These are phyloP conservation scores for Ceratobasidium sp. DNA, from an alignment of 1,284 basidiomycete species.

Conservation along the genomic window DNA sequence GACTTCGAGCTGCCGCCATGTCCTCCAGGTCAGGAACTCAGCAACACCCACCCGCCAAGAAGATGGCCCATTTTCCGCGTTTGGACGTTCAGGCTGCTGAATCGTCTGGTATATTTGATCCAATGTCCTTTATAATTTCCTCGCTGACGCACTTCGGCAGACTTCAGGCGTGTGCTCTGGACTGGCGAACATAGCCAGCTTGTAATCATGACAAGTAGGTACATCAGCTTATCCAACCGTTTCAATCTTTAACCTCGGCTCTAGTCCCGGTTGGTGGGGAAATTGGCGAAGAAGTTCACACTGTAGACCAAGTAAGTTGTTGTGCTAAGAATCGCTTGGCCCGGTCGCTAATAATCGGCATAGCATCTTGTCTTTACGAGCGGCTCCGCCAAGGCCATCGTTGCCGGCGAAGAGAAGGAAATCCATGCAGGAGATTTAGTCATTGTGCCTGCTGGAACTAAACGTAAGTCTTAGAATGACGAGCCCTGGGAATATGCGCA, in stretches of 20 bases:
- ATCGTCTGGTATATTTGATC: conserved; percentile 5
- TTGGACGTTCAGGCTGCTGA: conserved; percentile 24
- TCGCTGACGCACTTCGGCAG: not conserved
- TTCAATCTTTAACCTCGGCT: not conserved
- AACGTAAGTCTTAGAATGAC: conserved; percentile 21
- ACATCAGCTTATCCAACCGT: not conserved
- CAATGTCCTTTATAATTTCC: not conserved
- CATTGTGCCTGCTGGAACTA: conserved; percentile 40
- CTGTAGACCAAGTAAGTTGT: conserved; percentile 32
- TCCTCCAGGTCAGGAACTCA: conserved; percentile 31
- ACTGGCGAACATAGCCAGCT: conserved; percentile 39
- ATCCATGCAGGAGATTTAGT: conserved; percentile 42
- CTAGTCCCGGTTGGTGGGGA: conserved; percentile 36
- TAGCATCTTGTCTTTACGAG: conserved; percentile 37
- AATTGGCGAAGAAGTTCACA: conserved; percentile 41
- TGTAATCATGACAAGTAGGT: conserved; percentile 38
- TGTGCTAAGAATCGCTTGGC: too few relatives aligned
- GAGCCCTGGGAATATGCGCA: not conserved
- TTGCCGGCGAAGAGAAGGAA: conserved; percentile 44
- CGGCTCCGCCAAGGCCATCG: conserved; percentile 36
- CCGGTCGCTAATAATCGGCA: not conserved
- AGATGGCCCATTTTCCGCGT: conserved; percentile 30
- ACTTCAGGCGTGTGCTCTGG: conserved; percentile 36
- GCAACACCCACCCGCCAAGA: conserved; percentile 19
- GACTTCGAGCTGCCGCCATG: conserved; percentile 8